A percentile compares a stretch with the other conserved stretches of the same genome.
phyloP scores from a whole-genome alignment of 2,329 filamentous ascomycete species.

The Colletotrichum viniferum region DNA sequence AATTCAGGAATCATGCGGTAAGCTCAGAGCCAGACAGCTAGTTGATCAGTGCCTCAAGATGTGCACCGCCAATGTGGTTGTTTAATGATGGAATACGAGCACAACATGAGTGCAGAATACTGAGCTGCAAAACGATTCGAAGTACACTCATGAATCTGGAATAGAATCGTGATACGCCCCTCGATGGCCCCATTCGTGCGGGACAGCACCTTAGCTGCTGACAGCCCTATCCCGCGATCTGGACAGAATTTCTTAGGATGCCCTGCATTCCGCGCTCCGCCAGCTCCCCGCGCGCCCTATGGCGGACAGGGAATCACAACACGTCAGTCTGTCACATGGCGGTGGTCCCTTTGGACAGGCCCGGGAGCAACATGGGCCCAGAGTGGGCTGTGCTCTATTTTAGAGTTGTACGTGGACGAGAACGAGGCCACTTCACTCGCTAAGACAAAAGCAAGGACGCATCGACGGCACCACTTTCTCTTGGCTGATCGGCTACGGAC shows the following conservation, averaged over 20 bases:
- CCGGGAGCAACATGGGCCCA: not conserved
- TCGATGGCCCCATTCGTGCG: not conserved
- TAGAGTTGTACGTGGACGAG: not conserved
- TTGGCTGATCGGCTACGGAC: not conserved
- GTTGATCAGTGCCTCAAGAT: not conserved
- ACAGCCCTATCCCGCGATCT: not conserved
- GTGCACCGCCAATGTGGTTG: not conserved
- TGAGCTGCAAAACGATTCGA: not conserved
- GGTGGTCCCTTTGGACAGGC: not conserved
- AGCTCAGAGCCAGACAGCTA: not conserved
- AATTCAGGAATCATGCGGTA: not conserved
- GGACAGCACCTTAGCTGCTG: not conserved
- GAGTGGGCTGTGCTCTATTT: not conserved
- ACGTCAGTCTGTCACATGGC: not conserved
- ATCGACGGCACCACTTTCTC: not conserved
- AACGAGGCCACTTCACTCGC: not conserved
- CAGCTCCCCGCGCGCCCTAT: not conserved
- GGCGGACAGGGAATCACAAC: not conserved
- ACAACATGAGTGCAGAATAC: fast-evolving
- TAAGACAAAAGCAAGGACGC: not conserved
- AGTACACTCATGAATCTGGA: fast-evolving
- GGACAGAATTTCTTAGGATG: not conserved
- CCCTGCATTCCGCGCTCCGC: not conserved
- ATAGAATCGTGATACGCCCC: fast-evolving
- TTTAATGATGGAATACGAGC: not conserved